These are phyloP conservation scores for Trichosporon sp. DNA, from an alignment of 1,284 basidiomycete genomes.

Conservation along the genomic window DNA sequence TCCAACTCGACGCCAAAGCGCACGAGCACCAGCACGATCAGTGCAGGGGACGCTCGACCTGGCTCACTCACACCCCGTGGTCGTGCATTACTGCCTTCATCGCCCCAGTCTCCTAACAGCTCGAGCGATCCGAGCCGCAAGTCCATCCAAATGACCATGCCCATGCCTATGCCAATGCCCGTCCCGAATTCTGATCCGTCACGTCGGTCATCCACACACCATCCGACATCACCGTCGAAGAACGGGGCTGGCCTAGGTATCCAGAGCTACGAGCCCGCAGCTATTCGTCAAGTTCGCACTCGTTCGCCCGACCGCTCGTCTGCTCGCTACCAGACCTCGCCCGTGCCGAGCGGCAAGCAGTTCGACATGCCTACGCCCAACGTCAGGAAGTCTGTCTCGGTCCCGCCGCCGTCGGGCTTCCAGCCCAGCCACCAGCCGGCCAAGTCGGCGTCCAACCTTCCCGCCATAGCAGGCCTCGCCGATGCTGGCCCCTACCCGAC, in stretches of 20 bases:
- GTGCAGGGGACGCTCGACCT: constrained; percentile 2
- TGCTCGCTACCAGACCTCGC: not conserved
- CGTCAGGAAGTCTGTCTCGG: not conserved
- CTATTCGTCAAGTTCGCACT: constrained; percentile 9
- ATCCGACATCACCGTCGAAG: constrained; percentile 11
- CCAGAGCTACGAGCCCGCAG: constrained; percentile 11
- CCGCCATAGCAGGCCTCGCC: constrained; percentile 48
- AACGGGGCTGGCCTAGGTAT: constrained; percentile 3
- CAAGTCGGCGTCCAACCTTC: constrained; percentile 48
- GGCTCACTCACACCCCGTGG: not conserved
- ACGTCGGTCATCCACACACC: constrained; percentile 4
- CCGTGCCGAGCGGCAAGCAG: constrained; percentile 9
- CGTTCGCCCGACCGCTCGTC: constrained; percentile 16
- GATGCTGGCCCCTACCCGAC: constrained; percentile 51
- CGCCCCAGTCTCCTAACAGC: constrained; percentile 11
- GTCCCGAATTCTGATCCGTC: constrained; percentile 13
- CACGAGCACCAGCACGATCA: constrained; percentile 1
- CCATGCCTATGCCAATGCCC: constrained; percentile 22
- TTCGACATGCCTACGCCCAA: constrained; percentile 15
- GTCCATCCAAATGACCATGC: constrained; percentile 18
- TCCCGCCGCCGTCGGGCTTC: constrained; percentile 16
- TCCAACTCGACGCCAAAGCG: constrained; percentile 14
- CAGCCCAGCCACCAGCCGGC: constrained; percentile 36
- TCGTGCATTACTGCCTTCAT: not conserved
- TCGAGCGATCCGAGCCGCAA: constrained; percentile 3